Evolutionary conservation across 208 protist species (phyloP), one percentile per base, ranked within the genome.

Genomic region (Pavlovales sp.): DNA sequence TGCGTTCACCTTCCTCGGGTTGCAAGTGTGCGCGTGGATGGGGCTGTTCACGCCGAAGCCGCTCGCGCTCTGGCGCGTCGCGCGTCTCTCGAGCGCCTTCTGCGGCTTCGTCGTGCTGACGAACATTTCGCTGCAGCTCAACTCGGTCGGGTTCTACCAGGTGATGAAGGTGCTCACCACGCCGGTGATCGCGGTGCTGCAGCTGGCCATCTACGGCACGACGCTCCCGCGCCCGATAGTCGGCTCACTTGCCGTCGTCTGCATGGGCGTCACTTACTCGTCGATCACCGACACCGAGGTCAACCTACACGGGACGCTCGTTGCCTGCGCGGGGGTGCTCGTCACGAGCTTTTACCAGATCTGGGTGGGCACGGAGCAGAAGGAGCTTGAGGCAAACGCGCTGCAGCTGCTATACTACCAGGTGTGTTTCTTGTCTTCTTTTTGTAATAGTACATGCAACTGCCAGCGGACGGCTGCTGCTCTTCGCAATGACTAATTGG

Each of bases 91-190:
- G 30, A 34, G 30, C 30, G 57, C 71, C 11, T 32, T 67, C 32
- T 77, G 28, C 67, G 71, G 71, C 30, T 67, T 79, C n/a, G 84
- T 88, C 39, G 84, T 47, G 36, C 76, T 88, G 71, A 77, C 76
- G 39, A 88, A 88, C 71, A 34, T 88, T 8, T 79, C 71, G 26
- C 71, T 88, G 34, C 26, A 88, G 8, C n/a, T 42, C 71, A 88
- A 88, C 41, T 79, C 71, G 28, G 84, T 88, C 84, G 84, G 84
- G 40, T 88, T 88, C 84, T 88, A 88, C 75, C 84, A 88, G 75
- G 30, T 88, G 47, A 79, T 66, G n/a, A 88, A 88, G 84, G n/a
- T 88, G 30, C 26, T 41, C 41, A 42, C 32, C 36, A 79, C 75
- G 75, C 75, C 75, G 75, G 34, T 40, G n/a, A 40, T 79, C 75